A percentile compares a stretch with the other conserved stretches of the same genome.
phyloP scores from a whole-genome alignment of 768 basidiomycete genomes.

The Tulasnella sp. region DNA sequence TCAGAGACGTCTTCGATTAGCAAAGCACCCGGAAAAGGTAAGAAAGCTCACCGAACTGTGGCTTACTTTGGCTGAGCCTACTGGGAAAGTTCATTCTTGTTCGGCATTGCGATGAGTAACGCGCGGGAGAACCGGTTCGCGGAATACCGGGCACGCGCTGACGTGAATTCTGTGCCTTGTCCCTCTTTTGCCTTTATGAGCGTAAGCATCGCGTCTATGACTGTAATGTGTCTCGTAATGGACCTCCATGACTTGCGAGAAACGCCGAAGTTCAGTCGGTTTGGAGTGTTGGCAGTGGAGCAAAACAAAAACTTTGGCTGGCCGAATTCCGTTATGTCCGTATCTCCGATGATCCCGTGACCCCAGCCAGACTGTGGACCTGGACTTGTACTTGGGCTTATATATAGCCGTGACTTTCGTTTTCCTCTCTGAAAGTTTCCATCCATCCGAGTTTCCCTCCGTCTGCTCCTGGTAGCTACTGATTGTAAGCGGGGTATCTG shows the following conservation, averaged over 20 bases:
- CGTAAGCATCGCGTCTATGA: not conserved
- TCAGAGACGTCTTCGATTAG: not conserved
- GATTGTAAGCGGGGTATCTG: too few relatives aligned
- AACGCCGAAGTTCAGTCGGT: too few relatives aligned
- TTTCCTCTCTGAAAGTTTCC: too few relatives aligned
- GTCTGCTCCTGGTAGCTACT: too few relatives aligned
- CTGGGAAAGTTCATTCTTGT: not conserved
- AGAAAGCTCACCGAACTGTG: not conserved
- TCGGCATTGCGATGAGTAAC: not conserved
- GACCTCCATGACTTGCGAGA: too few relatives aligned
- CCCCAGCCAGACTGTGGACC: too few relatives aligned
- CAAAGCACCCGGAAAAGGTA: not conserved
- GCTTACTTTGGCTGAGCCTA: not conserved
- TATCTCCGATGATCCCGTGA: not conserved
- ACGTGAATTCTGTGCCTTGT: not conserved
- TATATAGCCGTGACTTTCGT: too few relatives aligned
- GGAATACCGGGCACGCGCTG: not conserved
- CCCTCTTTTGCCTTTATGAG: not conserved
- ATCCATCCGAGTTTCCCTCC: too few relatives aligned
- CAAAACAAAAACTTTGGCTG: too few relatives aligned
- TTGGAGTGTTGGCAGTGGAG: too few relatives aligned
- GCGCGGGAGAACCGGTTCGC: not conserved
- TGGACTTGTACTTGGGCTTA: too few relatives aligned
- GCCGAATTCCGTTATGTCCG: slow-evolving; percentile 10
- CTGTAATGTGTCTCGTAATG: not conserved